Conservation (phyloP, 2,329 filamentous ascomycete species). For the Emmonsiellopsis sp. region DNA sequence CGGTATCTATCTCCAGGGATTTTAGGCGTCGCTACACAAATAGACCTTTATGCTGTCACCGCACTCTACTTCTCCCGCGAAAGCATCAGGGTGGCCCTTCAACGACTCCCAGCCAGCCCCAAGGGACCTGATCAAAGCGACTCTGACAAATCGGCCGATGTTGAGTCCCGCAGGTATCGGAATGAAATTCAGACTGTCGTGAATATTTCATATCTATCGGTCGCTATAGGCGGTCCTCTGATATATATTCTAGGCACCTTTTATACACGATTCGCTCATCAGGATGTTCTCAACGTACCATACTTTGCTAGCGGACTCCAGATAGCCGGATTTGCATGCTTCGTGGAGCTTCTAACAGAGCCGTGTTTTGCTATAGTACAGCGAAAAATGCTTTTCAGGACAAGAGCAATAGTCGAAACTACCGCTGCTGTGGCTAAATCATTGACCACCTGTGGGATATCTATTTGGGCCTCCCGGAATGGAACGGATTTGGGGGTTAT, state of each 20-base stretch:
- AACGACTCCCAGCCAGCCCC: conserved; percentile 52
- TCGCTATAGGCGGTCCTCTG: conserved; percentile 58
- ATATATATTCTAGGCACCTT: conserved; percentile 55
- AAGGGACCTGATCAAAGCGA: conserved; percentile 8
- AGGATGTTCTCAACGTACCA: conserved; percentile 46
- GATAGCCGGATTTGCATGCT: conserved; percentile 47
- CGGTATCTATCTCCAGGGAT: conserved; percentile 78
- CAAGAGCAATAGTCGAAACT: conserved; percentile 76
- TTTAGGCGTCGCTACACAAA: conserved; percentile 75
- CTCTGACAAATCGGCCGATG: conserved; percentile 15
- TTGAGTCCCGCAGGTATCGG: conserved; percentile 15
- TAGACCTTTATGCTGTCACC: conserved; percentile 86
- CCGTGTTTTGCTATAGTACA: conserved; percentile 85
- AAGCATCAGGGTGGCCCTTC: conserved; percentile 80
- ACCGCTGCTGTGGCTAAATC: conserved; percentile 70
- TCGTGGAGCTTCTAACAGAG: conserved; percentile 73
- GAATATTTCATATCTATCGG: conserved; percentile 76
- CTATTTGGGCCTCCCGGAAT: conserved; percentile 50
- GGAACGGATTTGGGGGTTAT: conserved; percentile 59
- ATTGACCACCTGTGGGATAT: conserved; percentile 60
- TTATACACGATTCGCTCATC: conserved; percentile 51
- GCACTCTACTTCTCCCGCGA: conserved; percentile 93
- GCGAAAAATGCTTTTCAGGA: conserved; percentile 67
- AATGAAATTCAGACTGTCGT: conserved; percentile 60
- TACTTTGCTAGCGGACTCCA: conserved; percentile 51